Evolutionary conservation across 768 basidiomycete species (phyloP).

Genomic region (Auriscalpium orientale): DNA sequence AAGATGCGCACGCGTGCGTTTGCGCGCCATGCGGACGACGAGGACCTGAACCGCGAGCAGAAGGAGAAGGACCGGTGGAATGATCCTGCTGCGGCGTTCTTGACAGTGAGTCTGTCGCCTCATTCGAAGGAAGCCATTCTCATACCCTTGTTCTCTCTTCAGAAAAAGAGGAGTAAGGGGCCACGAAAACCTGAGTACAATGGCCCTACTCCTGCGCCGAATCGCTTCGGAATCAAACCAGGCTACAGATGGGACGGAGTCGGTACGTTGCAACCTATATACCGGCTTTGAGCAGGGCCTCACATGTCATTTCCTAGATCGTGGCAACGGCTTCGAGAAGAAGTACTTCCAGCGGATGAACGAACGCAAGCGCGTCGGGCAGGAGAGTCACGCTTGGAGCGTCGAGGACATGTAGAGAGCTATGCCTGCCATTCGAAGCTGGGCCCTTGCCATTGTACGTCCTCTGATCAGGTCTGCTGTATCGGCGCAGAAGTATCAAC

Average conservation of each 20-base stretch:
- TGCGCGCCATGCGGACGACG: constrained; percentile 77
- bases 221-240: constrained; percentile 91
- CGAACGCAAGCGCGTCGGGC: constrained; percentile 56
- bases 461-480: too few relatives aligned
- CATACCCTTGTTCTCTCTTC: constrained; percentile 1
- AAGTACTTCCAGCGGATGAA: constrained; percentile 83
- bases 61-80: constrained; percentile 86
- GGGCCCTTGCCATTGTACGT: too few relatives aligned
- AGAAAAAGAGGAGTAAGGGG: constrained; percentile 73
- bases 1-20: constrained; percentile 59
- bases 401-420: constrained; percentile 81
- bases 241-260: constrained; percentile 99
- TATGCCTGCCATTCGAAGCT: too few relatives aligned
- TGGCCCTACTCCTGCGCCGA: constrained; percentile 86
- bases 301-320: constrained; percentile 41
- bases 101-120: constrained; percentile 53
- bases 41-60: constrained; percentile 76
- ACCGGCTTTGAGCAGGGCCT: too few relatives aligned
- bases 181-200: constrained; percentile 78
- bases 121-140: background rate
- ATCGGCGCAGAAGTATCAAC: too few relatives aligned
- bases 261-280: constrained; percentile 42
- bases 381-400: constrained; percentile 79
- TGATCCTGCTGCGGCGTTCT: constrained; percentile 93
- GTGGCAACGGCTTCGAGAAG: constrained; percentile 91